Conservation (phyloP, 306 rosid genomes). For the Adenanthera pavonina region DNA sequence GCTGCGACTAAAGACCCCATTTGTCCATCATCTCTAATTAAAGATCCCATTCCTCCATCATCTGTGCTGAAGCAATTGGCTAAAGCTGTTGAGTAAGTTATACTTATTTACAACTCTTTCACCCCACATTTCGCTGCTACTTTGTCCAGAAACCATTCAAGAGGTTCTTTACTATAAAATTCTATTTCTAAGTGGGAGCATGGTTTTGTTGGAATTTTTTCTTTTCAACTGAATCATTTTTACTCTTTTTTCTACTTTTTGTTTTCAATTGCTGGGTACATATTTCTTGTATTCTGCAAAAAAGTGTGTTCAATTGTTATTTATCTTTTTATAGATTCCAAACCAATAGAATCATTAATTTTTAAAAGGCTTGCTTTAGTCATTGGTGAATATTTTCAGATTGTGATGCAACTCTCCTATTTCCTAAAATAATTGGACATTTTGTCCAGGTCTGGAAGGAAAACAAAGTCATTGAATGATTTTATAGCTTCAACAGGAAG, state of each 20-base stretch:
- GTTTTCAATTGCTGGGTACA: background rate
- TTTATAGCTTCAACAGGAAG: slow-evolving; percentile 62
- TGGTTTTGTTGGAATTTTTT: background rate
- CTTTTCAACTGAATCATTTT: slow-evolving; percentile 11
- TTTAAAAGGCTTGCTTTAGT: slow-evolving; percentile 26
- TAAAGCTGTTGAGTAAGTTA: slow-evolving; percentile 84
- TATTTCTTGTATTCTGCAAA: background rate
- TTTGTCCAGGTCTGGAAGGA: slow-evolving; percentile 80
- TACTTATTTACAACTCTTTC: slow-evolving; percentile 27
- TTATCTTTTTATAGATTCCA: slow-evolving; percentile 32
- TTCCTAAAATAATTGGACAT: slow-evolving; percentile 40
- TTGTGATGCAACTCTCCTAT: slow-evolving; percentile 24
- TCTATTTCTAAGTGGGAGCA: slow-evolving; percentile 17
- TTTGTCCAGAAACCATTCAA: slow-evolving; percentile 21
- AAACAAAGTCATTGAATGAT: slow-evolving; percentile 80
- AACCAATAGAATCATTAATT: slow-evolving; percentile 16
- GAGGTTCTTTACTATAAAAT: slow-evolving; percentile 27
- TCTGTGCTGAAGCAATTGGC: slow-evolving; percentile 86
- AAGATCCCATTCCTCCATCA: slow-evolving; percentile 61
- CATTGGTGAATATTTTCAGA: slow-evolving; percentile 27
- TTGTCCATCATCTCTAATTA: slow-evolving; percentile 57
- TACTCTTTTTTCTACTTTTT: background rate
- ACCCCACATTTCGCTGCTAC: slow-evolving; percentile 28
- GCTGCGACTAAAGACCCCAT: slow-evolving; percentile 44
- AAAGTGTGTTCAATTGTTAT: slow-evolving; percentile 25